Base-by-base conservation (phyloP, 2,329 filamentous ascomycete genomes). In the Pseudocercospora vitis region DNA sequence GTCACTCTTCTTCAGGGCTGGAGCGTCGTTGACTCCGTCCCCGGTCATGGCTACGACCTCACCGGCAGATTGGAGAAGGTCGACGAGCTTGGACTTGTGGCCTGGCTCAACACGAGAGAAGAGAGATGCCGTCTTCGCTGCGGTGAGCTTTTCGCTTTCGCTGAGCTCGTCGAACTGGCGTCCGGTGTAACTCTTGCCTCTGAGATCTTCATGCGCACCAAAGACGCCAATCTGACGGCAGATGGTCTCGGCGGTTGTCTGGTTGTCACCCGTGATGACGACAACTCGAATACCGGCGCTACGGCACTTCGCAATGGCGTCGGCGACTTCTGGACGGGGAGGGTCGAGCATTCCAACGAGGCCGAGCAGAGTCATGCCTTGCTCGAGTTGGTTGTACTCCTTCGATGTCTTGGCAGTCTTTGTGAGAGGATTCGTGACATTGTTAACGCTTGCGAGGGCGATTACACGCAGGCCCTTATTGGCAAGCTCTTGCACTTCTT, bases 21-120 rank as follows among this genome's bases (percentile, higher is more conserved):
- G 94, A 3, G 94, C 94, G 73, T 99, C 94, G 68, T 99, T 99
- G 73, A 99, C 94, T 73, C 94, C 94, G 68, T 99, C 94, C 68
- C 94, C 94, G 63, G 94, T 99, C 94, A 99, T 99, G 63, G 94
- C 94, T 59, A 99, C 95, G 37, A 99, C 94, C 71, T 99, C 90
- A 57, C 89, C 89, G 47, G 89, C 80, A 54, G 89, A 90, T 72
- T 99, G 95, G 40, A 99, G 87, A 39, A 99, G 85, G 71, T 99
- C 94, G 44, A 99, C 92, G 40, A 99, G 84, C 74, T 90, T 94
- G n/a, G 89, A 95, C 81, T 99, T 99, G 81, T 99, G 94, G 46
- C 81, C 84, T 48, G 94, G 94, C 73, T 99, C 94, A 19, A 95
- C 95, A 59, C 94, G 88, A 29, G 94, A 99, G 78, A 99, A 99